phyloP scores from a whole-genome alignment of 805 yeast species.

The Candida insectorum region DNA sequence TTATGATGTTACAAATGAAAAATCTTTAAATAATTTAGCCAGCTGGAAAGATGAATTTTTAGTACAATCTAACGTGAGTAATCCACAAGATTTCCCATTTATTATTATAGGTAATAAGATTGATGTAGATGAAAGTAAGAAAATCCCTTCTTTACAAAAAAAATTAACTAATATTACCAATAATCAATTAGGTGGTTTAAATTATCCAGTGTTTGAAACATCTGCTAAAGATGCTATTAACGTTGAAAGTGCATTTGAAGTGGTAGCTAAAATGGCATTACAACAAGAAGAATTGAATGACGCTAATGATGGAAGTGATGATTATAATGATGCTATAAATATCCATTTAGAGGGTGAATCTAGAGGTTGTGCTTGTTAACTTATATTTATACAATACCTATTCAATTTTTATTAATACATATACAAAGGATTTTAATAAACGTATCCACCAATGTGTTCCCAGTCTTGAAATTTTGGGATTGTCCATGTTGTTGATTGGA shows the following conservation, averaged over 20 bases:
- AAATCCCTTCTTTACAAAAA: constrained; percentile 58
- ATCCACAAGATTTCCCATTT: constrained; percentile 95
- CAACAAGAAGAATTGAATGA: constrained; percentile 94
- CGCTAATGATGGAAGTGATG: constrained; percentile 61
- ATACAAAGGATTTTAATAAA: constrained; percentile 31
- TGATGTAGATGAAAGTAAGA: constrained; percentile 88
- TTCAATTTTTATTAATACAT: constrained; percentile 22
- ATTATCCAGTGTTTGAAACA: constrained; percentile 87
- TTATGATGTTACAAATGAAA: constrained; percentile 92
- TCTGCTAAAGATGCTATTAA: constrained; percentile 96
- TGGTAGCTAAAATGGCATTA: constrained; percentile 90
- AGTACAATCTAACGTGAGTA: constrained; percentile 87
- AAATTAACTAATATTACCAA: constrained; percentile 46
- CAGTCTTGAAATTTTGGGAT: constrained; percentile 18
- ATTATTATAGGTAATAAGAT: constrained; percentile 93
- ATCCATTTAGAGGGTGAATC: constrained; percentile 85
- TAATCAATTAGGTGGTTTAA: constrained; percentile 58
- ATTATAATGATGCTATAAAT: constrained; percentile 93
- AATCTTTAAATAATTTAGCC: constrained; percentile 83
- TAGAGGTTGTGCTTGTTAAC: constrained; percentile 70
- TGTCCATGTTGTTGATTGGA: constrained; percentile 22
- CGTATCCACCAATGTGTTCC: constrained; percentile 25
- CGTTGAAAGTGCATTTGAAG: constrained; percentile 94
- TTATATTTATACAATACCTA: not conserved
- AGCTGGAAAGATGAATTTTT: constrained; percentile 95